Percentiles rank a stretch among this genome's conserved stretches.
phyloP scores from a whole-genome alignment of 805 yeast genomes.

The Wickerhamiella qilinensis region DNA sequence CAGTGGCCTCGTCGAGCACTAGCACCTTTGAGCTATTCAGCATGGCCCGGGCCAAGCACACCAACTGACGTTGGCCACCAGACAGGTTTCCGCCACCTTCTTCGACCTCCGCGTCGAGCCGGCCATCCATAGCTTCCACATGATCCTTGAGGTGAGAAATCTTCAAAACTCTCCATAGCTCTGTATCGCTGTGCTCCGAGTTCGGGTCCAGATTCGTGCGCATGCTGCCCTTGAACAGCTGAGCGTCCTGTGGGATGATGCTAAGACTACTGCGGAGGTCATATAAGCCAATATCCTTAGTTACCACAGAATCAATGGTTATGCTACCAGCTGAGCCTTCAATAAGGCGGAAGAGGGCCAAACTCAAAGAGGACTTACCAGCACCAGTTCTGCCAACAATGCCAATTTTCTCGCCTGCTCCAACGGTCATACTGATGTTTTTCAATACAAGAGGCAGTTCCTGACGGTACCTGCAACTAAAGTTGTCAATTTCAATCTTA shows the following conservation, averaged over 20 bases:
- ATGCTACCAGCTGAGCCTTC: constrained; percentile 62
- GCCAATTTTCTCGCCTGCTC: constrained; percentile 73
- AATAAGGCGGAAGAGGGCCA: constrained; percentile 72
- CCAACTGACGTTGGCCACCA: constrained; percentile 73
- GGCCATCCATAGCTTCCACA: constrained; percentile 35
- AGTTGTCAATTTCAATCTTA: constrained; percentile 46
- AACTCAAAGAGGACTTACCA: constrained; percentile 74
- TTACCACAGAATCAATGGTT: constrained; percentile 53
- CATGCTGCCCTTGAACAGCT: constrained; percentile 73
- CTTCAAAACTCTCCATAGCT: constrained; percentile 68
- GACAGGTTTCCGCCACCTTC: constrained; percentile 83
- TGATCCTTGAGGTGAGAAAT: constrained; percentile 63
- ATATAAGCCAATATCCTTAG: constrained; percentile 49
- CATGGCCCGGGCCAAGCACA: constrained; percentile 73
- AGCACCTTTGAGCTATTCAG: constrained; percentile 59
- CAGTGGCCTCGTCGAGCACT: constrained; percentile 78
- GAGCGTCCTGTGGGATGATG: constrained; percentile 90
- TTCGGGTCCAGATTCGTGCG: constrained; percentile 83
- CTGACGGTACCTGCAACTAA: constrained; percentile 71
- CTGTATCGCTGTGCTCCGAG: constrained; percentile 46
- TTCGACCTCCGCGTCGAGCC: constrained; percentile 38
- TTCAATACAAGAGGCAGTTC: constrained; percentile 68
- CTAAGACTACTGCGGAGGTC: constrained; percentile 66
- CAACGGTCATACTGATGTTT: constrained; percentile 44
- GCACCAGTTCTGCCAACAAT: constrained; percentile 97